These are phyloP conservation scores for Multifurca ochricompacta DNA, from an alignment of 768 basidiomycete species.

Conservation along the genomic window DNA sequence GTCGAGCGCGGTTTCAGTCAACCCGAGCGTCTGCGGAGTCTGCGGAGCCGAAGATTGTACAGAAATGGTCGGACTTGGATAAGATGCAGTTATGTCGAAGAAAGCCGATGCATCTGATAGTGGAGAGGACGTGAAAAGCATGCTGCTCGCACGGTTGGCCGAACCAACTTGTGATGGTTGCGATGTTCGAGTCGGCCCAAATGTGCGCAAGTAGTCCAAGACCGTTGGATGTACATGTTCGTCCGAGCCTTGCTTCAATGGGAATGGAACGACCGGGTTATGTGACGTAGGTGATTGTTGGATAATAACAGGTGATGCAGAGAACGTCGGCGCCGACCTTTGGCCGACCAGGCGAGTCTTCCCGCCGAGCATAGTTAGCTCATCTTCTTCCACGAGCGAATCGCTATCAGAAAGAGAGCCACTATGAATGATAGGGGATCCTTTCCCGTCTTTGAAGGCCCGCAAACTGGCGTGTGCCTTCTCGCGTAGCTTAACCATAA, in stretches of 20 bases:
- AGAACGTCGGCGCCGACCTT: slow-evolving; percentile 39
- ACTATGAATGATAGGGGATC: slow-evolving; percentile 34
- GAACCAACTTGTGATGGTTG: slow-evolving; percentile 10
- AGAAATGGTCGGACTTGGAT: slow-evolving; percentile 16
- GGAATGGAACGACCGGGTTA: slow-evolving; percentile 67
- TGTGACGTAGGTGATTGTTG: slow-evolving; percentile 65
- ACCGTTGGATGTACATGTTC: slow-evolving; percentile 54
- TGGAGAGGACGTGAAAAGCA: neutral
- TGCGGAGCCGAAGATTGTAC: slow-evolving; percentile 7
- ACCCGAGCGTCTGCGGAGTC: neutral
- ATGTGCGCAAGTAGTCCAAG: slow-evolving; percentile 61
- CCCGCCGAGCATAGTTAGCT: slow-evolving; percentile 51
- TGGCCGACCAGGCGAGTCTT: slow-evolving; percentile 59
- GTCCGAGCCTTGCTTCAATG: slow-evolving; percentile 44
- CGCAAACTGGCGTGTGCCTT: slow-evolving; percentile 60
- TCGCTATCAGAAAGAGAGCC: slow-evolving; percentile 33
- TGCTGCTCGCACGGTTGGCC: neutral
- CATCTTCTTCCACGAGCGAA: slow-evolving; percentile 51
- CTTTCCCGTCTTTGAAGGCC: slow-evolving; percentile 53
- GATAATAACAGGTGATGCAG: slow-evolving; percentile 25
- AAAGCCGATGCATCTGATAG: slow-evolving; percentile 2
- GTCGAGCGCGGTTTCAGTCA: slow-evolving; percentile 2
- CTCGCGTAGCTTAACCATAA: slow-evolving; percentile 56
- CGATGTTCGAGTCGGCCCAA: slow-evolving; percentile 30
- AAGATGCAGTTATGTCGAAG: slow-evolving; percentile 15